phyloP scores from a whole-genome alignment of 495 filamentous ascomycete genomes.

The Lineolata rhizophorae region DNA sequence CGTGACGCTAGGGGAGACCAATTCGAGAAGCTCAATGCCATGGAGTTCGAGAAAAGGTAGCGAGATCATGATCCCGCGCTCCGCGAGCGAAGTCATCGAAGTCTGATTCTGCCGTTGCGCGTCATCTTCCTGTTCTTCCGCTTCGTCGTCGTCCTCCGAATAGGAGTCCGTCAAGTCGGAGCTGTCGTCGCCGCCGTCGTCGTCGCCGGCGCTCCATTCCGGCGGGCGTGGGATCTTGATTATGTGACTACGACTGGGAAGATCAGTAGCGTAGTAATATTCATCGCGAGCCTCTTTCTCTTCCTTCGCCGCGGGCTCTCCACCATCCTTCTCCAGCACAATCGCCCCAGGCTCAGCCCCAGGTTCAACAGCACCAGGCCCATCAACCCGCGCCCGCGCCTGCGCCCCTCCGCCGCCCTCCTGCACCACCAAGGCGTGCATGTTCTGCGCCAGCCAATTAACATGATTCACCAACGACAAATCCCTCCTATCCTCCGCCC shows the following conservation, averaged over 20 bases:
- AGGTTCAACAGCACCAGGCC: constrained; percentile 4
- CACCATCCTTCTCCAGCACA: neutral
- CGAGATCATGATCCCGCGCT: constrained; percentile 54
- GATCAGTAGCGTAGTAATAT: too few relatives aligned
- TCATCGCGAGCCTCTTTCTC: constrained; percentile 24
- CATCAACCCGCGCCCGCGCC: constrained; percentile 9
- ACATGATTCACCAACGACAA: constrained; percentile 49
- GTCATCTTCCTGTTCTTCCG: constrained; percentile 9
- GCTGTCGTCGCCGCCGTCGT: constrained; percentile 16
- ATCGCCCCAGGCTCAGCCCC: neutral
- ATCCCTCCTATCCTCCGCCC: constrained; percentile 30
- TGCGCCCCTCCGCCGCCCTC: too few relatives aligned
- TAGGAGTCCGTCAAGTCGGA: constrained; percentile 10
- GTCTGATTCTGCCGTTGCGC: constrained; percentile 11
- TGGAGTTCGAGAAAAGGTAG: constrained; percentile 69
- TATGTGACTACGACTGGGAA: too few relatives aligned
- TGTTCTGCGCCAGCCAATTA: constrained; percentile 57
- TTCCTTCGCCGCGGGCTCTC: neutral
- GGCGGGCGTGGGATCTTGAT: constrained; percentile 61
- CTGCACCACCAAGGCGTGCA: constrained; percentile 38
- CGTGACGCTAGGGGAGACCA: constrained; percentile 43
- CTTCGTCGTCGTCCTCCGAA: constrained; percentile 17
- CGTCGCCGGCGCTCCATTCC: constrained; percentile 41
- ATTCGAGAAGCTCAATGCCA: constrained; percentile 59
- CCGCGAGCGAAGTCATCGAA: constrained; percentile 14